Conservation (phyloP, 2,329 filamentous ascomycete species). For the Penicillium expansum region DNA sequence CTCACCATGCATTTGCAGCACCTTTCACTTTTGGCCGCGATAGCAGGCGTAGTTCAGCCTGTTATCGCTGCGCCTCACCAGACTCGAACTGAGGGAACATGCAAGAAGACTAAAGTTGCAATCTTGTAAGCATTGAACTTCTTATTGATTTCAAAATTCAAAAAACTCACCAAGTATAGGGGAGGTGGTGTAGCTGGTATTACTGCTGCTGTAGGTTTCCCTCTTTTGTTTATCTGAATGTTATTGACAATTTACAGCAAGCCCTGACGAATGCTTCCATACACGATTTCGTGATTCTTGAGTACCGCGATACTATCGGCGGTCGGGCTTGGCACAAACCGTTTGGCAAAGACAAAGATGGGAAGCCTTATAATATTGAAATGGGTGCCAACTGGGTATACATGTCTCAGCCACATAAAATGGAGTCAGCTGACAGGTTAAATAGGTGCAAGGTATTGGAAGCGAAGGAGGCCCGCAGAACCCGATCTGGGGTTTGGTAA, state of each 20-base stretch:
- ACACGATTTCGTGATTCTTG: constrained; percentile 22
- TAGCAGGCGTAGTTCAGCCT: constrained; percentile 13
- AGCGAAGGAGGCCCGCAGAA: constrained; percentile 17
- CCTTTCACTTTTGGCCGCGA: constrained; percentile 16
- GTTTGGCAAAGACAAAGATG: constrained; percentile 18
- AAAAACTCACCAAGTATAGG: constrained; percentile 9
- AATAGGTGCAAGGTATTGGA: constrained; percentile 20
- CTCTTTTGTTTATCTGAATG: neutral
- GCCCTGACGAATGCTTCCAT: constrained; percentile 22
- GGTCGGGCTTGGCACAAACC: constrained; percentile 18
- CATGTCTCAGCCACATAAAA: neutral
- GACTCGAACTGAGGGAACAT: constrained; percentile 12
- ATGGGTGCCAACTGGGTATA: constrained; percentile 22
- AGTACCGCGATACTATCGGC: constrained; percentile 19
- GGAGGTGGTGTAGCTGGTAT: constrained; percentile 24
- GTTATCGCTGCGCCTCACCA: constrained; percentile 15
- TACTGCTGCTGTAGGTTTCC: constrained; percentile 18
- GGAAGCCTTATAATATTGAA: constrained; percentile 18
- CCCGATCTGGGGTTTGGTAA: constrained; percentile 19
- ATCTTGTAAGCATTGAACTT: constrained; percentile 15
- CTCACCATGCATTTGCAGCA: constrained; percentile 16
- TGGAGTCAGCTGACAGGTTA: neutral
- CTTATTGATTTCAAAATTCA: neutral
- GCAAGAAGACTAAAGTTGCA: constrained; percentile 23
- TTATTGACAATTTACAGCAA: constrained; percentile 12